Percentiles rank a stretch among this genome's conserved stretches.
These are phyloP conservation scores for Vinca major DNA, from an alignment of 305 asterid genomes.

Conservation along the genomic window DNA sequence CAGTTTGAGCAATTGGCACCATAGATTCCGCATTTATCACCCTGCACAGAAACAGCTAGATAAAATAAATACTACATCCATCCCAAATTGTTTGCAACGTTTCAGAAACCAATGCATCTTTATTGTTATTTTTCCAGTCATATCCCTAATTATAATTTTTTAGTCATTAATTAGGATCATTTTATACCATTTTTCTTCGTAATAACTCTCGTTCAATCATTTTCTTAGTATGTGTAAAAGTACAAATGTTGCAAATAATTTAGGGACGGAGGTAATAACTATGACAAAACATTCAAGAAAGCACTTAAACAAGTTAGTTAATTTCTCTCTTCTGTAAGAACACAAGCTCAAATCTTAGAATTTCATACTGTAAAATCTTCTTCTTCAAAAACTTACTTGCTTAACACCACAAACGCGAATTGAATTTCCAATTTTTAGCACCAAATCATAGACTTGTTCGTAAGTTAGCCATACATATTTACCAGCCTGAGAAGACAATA, in stretches of 20 bases:
- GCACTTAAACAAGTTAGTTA: neutral
- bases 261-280: too few relatives aligned
- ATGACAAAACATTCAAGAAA: neutral
- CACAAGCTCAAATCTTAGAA: neutral
- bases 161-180: too few relatives aligned
- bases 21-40: conserved; percentile 66
- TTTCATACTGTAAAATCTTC: neutral
- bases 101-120: too few relatives aligned
- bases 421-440: conserved; percentile 52
- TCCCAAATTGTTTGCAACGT: too few relatives aligned
- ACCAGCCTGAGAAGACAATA: conserved; percentile 43
- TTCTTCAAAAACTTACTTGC: conserved; percentile 33
- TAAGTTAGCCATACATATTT: conserved; percentile 59
- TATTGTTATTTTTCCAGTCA: too few relatives aligned
- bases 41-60: conserved; percentile 25
- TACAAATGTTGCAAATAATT: too few relatives aligned
- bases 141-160: too few relatives aligned
- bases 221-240: too few relatives aligned
- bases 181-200: too few relatives aligned
- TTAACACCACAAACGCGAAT: conserved; percentile 38
- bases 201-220: too few relatives aligned
- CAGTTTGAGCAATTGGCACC: conserved; percentile 80
- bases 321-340: neutral
- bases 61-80: too few relatives aligned
- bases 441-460: conserved; percentile 49